phyloP scores from a whole-genome alignment of 140 eudicot species.

The Anethum foeniculum region DNA sequence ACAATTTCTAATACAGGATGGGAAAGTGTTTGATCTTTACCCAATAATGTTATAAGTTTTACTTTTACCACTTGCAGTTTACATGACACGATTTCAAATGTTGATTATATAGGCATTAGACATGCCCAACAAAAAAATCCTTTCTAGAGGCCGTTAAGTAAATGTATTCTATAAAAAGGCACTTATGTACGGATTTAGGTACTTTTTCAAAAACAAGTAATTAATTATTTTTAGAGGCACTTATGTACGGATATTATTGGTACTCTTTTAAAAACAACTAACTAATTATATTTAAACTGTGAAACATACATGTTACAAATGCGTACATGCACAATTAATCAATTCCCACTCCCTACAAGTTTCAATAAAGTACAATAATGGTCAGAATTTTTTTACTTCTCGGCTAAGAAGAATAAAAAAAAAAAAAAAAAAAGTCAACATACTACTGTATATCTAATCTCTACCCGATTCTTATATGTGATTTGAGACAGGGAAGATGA shows the following conservation, averaged over 20 bases:
- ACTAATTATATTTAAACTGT: background rate
- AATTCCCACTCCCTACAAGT: background rate
- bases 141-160: background rate
- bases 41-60: background rate
- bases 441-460: background rate
- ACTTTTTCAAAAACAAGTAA: background rate
- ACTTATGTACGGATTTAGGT: background rate
- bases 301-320: background rate
- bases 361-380: too few species aligned
- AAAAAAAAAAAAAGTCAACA: background rate
- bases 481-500: background rate
- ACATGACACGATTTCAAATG: background rate
- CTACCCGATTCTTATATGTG: background rate
- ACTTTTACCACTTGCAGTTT: background rate
- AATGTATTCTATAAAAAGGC: background rate
- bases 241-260: background rate
- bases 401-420: background rate
- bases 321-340: background rate
- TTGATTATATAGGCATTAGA: background rate
- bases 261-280: background rate
- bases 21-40: background rate
- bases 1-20: background rate
- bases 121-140: background rate
- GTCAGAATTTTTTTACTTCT: background rate
- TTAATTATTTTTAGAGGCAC: background rate